Evolutionary conservation across 768 basidiomycete species (phyloP).

Genomic region (Lentinus brumalis): DNA sequence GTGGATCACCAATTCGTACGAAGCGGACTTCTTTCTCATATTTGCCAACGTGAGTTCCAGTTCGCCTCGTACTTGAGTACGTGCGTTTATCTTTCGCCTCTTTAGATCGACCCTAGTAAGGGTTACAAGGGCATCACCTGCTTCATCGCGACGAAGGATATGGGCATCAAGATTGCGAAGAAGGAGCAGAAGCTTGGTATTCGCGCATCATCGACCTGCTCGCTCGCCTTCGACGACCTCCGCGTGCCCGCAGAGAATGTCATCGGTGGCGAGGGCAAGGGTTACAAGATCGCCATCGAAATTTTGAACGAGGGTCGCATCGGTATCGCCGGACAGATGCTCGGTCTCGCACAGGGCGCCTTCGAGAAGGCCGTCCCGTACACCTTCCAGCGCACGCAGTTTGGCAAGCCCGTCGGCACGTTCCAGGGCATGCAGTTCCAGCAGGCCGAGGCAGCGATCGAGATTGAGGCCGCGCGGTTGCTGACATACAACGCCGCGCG

Average conservation of each 20-base stretch:
- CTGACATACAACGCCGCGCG: conserved; percentile 97
- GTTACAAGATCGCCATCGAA: conserved; percentile 97
- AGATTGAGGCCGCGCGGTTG: conserved; percentile 88
- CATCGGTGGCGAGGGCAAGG: conserved; percentile 88
- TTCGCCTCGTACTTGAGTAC: background rate
- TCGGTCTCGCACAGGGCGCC: conserved; percentile 95
- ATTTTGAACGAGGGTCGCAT: conserved; percentile 97
- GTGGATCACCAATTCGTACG: conserved; percentile 97
- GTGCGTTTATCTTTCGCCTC: background rate
- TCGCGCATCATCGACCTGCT: conserved; percentile 92
- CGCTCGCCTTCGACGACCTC: conserved; percentile 92
- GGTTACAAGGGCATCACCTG: conserved; percentile 99
- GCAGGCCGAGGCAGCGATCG: conserved; percentile 85
- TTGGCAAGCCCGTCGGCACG: conserved; percentile 89
- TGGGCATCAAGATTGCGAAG: conserved; percentile 97
- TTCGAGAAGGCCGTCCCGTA: conserved; percentile 96
- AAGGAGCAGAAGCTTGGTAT: conserved; percentile 99
- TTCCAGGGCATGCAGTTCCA: conserved; percentile 98
- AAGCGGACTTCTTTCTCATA: conserved; percentile 90
- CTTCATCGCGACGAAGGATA: conserved; percentile 93
- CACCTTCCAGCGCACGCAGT: conserved; percentile 92
- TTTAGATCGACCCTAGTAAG: conserved; percentile 78
- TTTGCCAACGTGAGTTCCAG: conserved; percentile 79
- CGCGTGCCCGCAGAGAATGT: conserved; percentile 85
- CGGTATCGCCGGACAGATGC: conserved; percentile 98